These are phyloP conservation scores for Kodamaea ohmeri DNA, from an alignment of 1,139 yeast species.

Conservation along the genomic window DNA sequence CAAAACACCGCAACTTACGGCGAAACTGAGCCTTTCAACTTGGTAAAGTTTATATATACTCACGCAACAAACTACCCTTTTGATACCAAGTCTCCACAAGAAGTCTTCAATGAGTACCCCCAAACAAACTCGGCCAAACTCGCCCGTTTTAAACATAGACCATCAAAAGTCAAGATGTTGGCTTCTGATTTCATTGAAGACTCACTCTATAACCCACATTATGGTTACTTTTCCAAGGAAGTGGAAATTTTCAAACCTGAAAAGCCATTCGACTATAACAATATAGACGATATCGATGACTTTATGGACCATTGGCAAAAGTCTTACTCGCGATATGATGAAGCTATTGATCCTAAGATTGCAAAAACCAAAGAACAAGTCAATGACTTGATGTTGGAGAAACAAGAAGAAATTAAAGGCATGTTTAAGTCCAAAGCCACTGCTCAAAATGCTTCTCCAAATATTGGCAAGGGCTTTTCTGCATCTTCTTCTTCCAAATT, in stretches of 20 bases:
- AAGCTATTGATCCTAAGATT: constrained; percentile 13
- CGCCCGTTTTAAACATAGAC: constrained; percentile 48
- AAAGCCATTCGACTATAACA: constrained; percentile 58
- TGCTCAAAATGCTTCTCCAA: constrained; percentile 2
- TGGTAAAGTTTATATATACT: constrained; percentile 38
- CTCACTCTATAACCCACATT: constrained; percentile 73
- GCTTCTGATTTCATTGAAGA: constrained; percentile 81
- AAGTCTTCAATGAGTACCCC: constrained; percentile 40
- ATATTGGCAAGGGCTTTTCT: too few species aligned
- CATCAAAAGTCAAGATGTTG: constrained; percentile 64
- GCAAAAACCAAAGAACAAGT: constrained; percentile 13
- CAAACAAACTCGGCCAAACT: constrained; percentile 45
- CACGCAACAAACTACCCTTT: constrained; percentile 48
- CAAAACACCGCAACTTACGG: constrained; percentile 18
- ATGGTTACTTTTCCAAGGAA: constrained; percentile 78
- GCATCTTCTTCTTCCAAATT: constrained; percentile 21
- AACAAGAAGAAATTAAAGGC: constrained; percentile 9
- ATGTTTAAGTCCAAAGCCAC: constrained; percentile 1
- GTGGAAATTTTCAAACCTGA: constrained; percentile 73
- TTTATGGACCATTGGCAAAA: constrained; percentile 67
- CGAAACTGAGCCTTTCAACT: constrained; percentile 23
- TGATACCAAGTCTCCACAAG: constrained; percentile 37
- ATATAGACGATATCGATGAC: constrained; percentile 62
- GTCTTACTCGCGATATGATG: constrained; percentile 60
- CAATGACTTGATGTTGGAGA: constrained; percentile 18